Percentiles rank a stretch among this genome's conserved stretches.
phyloP scores from a whole-genome alignment of 192 early-diverging fungal genomes.

The Coemansia aciculifera region DNA sequence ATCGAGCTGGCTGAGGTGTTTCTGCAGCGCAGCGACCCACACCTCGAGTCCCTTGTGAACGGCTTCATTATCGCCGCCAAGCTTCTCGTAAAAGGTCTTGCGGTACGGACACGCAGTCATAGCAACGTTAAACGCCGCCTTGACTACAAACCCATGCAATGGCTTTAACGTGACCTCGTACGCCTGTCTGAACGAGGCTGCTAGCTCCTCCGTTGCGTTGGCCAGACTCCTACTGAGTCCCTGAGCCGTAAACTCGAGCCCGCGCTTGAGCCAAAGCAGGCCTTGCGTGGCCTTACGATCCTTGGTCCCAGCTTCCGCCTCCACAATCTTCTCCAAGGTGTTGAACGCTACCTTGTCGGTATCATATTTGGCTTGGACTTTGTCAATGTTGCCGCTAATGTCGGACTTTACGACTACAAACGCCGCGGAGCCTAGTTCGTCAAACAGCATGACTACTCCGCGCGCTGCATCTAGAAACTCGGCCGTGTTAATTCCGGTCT shows the following conservation, averaged over 20 bases:
- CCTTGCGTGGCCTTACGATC: slow-evolving; percentile 87
- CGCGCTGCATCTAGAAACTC: slow-evolving; percentile 78
- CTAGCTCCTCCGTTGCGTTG: slow-evolving; percentile 62
- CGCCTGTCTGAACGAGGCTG: slow-evolving; percentile 70
- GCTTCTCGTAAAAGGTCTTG: slow-evolving; percentile 82
- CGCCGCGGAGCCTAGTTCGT: slow-evolving; percentile 64
- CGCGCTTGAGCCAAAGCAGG: slow-evolving; percentile 90
- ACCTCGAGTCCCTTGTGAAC: slow-evolving; percentile 60
- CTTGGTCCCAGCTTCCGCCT: slow-evolving; percentile 72
- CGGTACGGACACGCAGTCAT: slow-evolving; percentile 94
- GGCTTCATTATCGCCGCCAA: slow-evolving; percentile 65
- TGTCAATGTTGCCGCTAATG: slow-evolving; percentile 86
- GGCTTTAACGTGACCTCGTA: slow-evolving; percentile 70
- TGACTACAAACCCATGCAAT: slow-evolving; percentile 70
- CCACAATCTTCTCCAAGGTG: slow-evolving; percentile 83
- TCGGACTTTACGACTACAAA: slow-evolving; percentile 89
- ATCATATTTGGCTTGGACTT: slow-evolving; percentile 69
- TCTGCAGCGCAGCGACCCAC: slow-evolving; percentile 79
- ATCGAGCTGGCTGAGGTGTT: slow-evolving; percentile 65
- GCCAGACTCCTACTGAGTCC: slow-evolving; percentile 64
- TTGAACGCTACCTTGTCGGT: slow-evolving; percentile 65
- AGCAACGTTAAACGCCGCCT: slow-evolving; percentile 64
- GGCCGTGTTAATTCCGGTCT: slow-evolving; percentile 67
- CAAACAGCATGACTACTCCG: slow-evolving; percentile 70
- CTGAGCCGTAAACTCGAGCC: slow-evolving; percentile 75